These are phyloP conservation scores for Ceratocystis harringtonii DNA, from an alignment of 2,329 filamentous ascomycete genomes.

Conservation along the genomic window DNA sequence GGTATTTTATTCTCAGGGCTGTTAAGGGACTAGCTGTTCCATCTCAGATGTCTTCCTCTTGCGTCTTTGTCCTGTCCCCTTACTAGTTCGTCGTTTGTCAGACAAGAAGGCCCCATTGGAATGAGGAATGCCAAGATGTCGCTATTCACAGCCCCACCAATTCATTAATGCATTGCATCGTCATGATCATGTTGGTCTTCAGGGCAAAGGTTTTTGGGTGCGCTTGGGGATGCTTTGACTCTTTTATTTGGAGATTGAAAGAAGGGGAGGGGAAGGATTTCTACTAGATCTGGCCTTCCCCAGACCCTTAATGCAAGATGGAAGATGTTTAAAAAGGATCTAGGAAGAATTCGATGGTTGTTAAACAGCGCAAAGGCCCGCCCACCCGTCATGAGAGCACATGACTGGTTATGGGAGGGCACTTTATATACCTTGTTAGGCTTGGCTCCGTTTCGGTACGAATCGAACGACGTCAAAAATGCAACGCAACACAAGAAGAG, in stretches of 20 bases:
- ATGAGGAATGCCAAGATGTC: conserved; percentile 2
- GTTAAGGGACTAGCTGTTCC: neutral
- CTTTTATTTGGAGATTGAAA: neutral
- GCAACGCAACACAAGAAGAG: neutral
- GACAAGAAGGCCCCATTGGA: neutral
- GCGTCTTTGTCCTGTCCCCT: neutral
- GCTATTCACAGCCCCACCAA: neutral
- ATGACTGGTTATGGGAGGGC: neutral
- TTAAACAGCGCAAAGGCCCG: neutral
- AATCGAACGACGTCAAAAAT: conserved; percentile 5
- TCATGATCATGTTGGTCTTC: neutral
- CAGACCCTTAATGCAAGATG: neutral
- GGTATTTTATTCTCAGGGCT: neutral
- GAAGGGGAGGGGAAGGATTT: neutral
- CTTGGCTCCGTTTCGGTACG: neutral
- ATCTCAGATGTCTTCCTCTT: neutral
- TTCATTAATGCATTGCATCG: neutral
- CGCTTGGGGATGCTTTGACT: neutral
- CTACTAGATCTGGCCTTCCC: neutral
- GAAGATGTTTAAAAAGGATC: no score
- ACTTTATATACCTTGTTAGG: neutral
- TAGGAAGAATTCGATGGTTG: neutral
- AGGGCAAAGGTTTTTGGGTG: neutral
- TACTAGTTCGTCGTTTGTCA: neutral
- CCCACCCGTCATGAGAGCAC: neutral